phyloP scores from a whole-genome alignment of 305 asterid genomes.

The Nicotiana rustica region DNA sequence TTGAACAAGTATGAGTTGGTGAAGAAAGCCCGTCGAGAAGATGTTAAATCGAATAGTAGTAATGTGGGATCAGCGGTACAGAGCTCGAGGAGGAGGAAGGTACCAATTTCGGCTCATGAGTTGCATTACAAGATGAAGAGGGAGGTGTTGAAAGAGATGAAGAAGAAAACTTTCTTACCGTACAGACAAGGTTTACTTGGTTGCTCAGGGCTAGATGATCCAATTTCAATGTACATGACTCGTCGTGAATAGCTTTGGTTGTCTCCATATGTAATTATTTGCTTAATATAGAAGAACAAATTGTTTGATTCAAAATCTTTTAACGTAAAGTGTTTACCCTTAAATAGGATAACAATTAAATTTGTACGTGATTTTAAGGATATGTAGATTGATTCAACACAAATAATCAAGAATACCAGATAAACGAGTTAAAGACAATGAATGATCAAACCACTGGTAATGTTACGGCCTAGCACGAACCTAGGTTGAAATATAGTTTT shows the following conservation, averaged over 20 bases:
- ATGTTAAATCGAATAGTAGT: constrained; percentile 27
- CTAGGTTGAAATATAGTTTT: too few species aligned
- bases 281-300: background rate
- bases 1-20: constrained; percentile 47
- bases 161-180: constrained; percentile 53
- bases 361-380: too few species aligned
- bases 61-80: constrained; percentile 55
- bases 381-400: too few species aligned
- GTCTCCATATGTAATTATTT: background rate
- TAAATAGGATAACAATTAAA: too few species aligned
- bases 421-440: too few species aligned
- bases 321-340: too few species aligned
- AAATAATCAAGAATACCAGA: too few species aligned
- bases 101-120: constrained; percentile 57
- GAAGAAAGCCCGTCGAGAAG: constrained; percentile 54
- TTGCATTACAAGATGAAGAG: constrained; percentile 47
- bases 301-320: too few species aligned
- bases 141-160: constrained; percentile 46
- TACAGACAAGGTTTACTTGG: constrained; percentile 46
- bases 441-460: too few species aligned
- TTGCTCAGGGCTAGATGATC: constrained; percentile 42
- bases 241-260: background rate
- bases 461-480: too few species aligned
- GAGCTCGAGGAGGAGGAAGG: constrained; percentile 41
- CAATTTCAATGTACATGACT: background rate